A percentile compares a stretch with the other conserved stretches of the same genome.
These are phyloP conservation scores for Mortierella alpina DNA, from an alignment of 192 early-diverging fungal genomes.

Conservation along the genomic window DNA sequence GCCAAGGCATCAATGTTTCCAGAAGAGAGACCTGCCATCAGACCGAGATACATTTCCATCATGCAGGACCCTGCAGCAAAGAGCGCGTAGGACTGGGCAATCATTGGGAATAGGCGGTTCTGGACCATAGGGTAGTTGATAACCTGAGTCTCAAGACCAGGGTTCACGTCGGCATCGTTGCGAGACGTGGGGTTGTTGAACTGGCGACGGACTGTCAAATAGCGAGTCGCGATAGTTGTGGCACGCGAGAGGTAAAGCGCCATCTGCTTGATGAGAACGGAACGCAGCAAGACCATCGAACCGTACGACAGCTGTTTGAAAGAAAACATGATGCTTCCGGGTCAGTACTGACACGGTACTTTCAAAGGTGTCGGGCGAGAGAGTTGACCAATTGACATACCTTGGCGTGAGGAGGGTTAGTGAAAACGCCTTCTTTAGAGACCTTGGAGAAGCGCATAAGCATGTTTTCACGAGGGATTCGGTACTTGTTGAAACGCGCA, in stretches of 20 bases:
- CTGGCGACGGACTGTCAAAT: conserved; percentile 61
- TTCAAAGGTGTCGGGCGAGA: no score
- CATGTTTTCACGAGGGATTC: conserved; percentile 69
- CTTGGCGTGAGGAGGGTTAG: conserved; percentile 66
- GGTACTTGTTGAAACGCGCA: conserved; percentile 80
- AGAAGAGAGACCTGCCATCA: conserved; percentile 69
- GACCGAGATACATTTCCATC: conserved; percentile 56
- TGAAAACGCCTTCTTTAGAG: conserved; percentile 63
- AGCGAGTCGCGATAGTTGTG: conserved; percentile 62
- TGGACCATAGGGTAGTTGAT: conserved; percentile 65
- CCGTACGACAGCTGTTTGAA: conserved; percentile 65
- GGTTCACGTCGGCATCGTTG: conserved; percentile 59
- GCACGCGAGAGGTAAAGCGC: conserved; percentile 58
- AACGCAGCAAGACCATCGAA: conserved; percentile 73
- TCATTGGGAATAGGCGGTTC: conserved; percentile 61
- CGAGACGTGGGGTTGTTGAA: conserved; percentile 56
- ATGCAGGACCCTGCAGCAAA: conserved; percentile 47
- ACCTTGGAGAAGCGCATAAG: conserved; percentile 70
- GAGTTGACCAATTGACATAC: background rate
- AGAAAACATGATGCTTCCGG: no score
- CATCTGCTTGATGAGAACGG: conserved; percentile 65
- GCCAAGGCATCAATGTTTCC: conserved; percentile 50
- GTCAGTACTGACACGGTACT: no score
- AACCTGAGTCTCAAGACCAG: conserved; percentile 61
- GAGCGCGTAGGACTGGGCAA: conserved; percentile 65